phyloP scores from a whole-genome alignment of 2,329 filamentous ascomycete species.

The Plectosphaerella cucumerina region DNA sequence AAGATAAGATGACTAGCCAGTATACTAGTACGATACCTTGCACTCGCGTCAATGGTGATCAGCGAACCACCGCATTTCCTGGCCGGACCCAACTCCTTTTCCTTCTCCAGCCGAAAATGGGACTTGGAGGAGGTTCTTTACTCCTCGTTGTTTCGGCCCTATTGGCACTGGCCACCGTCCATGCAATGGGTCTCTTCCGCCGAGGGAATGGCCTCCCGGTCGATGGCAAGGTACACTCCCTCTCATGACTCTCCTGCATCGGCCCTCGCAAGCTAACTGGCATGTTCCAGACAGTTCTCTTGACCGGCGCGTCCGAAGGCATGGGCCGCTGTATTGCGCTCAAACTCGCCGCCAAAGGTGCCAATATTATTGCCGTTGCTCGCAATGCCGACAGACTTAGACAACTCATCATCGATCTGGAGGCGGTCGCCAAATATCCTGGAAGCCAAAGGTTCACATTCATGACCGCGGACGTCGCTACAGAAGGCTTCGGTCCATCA shows the following conservation, averaged over 20 bases:
- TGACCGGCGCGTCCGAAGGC: constrained; percentile 91
- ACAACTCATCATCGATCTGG: constrained; percentile 54
- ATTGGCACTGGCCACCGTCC: constrained; percentile 25
- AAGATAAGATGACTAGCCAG: no score
- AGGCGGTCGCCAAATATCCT: constrained; percentile 60
- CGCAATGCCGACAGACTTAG: constrained; percentile 73
- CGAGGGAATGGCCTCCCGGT: constrained; percentile 77
- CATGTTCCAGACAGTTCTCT: constrained; percentile 65
- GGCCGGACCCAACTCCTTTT: no score
- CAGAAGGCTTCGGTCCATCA: constrained; percentile 62
- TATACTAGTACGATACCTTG: no score
- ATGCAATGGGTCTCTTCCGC: constrained; percentile 64
- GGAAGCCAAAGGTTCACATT: constrained; percentile 73
- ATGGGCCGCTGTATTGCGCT: constrained; percentile 77
- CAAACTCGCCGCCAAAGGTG: constrained; percentile 76
- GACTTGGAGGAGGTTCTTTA: no score
- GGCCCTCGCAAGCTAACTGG: neutral
- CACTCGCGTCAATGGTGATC: no score
- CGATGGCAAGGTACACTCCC: constrained; percentile 79
- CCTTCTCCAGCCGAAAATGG: no score
- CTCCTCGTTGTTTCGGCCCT: neutral
- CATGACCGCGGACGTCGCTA: constrained; percentile 78
- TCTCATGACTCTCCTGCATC: no score
- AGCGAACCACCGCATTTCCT: no score
- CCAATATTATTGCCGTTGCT: constrained; percentile 81